phyloP scores from a whole-genome alignment of 2,329 filamentous ascomycete genomes.

The Ophiostoma ips region DNA sequence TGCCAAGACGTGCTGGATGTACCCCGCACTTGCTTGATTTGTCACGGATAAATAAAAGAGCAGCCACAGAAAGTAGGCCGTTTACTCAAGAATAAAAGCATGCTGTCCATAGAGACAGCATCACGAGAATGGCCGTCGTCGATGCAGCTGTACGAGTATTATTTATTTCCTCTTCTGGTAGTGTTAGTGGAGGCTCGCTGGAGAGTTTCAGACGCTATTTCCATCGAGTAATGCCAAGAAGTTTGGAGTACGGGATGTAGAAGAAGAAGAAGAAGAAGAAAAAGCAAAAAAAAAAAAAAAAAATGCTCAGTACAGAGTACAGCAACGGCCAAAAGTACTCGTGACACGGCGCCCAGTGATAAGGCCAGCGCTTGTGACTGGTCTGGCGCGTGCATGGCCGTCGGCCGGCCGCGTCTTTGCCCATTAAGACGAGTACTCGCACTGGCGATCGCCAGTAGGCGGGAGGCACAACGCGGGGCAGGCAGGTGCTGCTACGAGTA shows the following conservation, averaged over 20 bases:
- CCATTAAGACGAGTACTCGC: no score
- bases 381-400: not conserved
- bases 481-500: not conserved
- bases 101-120: no score
- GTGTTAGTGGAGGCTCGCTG: not conserved
- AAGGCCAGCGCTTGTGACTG: not conserved
- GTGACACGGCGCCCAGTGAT: not conserved
- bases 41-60: no score
- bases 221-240: not conserved
- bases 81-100: no score
- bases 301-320: not conserved
- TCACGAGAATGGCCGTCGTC: no score
- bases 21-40: no score
- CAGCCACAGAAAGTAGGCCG: no score
- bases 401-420: not conserved
- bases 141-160: no score
- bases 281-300: not conserved
- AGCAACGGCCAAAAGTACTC: not conserved
- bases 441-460: not conserved
- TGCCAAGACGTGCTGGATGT: no score
- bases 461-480: no score
- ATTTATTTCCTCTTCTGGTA: conserved; percentile 5
- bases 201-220: not conserved
- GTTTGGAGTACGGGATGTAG: not conserved
- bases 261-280: not conserved